phyloP scores from a whole-genome alignment of 1,284 basidiomycete genomes.

The Puccinia horiana region DNA sequence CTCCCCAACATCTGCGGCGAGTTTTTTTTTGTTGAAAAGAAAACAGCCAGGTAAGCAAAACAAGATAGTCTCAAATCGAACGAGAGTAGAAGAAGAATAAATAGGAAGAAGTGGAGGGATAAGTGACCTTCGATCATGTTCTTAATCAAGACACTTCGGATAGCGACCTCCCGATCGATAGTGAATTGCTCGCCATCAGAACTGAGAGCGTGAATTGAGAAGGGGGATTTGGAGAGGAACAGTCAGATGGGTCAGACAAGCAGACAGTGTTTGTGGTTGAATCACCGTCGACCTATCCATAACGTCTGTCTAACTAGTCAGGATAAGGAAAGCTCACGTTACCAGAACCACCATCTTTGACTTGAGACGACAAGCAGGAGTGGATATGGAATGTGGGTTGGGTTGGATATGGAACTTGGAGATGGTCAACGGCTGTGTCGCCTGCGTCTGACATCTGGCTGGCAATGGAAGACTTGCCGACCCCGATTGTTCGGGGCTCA shows the following conservation, averaged over 20 bases:
- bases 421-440: not conserved
- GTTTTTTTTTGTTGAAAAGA: slow-evolving; percentile 2
- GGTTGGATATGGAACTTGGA: not conserved
- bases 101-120: slow-evolving; percentile 51
- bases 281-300: not conserved
- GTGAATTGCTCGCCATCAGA: slow-evolving; percentile 95
- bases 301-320: not conserved
- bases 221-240: not conserved
- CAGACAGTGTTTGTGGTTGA: not conserved
- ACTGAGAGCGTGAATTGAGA: not conserved
- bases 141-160: slow-evolving; percentile 94
- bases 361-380: not conserved
- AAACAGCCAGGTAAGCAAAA: not conserved
- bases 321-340: not conserved
- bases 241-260: slow-evolving; percentile 32
- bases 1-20: slow-evolving; percentile 84
- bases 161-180: slow-evolving; percentile 90
- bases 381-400: not conserved
- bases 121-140: slow-evolving; percentile 94
- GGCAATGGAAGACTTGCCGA: too few species aligned
- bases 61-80: not conserved
- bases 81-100: slow-evolving; percentile 9
- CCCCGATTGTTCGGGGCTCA: too few species aligned
- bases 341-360: not conserved
- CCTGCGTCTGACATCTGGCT: not conserved